Base-by-base conservation (phyloP, 148 eudicot species). In the Simmondsia chinensis region DNA sequence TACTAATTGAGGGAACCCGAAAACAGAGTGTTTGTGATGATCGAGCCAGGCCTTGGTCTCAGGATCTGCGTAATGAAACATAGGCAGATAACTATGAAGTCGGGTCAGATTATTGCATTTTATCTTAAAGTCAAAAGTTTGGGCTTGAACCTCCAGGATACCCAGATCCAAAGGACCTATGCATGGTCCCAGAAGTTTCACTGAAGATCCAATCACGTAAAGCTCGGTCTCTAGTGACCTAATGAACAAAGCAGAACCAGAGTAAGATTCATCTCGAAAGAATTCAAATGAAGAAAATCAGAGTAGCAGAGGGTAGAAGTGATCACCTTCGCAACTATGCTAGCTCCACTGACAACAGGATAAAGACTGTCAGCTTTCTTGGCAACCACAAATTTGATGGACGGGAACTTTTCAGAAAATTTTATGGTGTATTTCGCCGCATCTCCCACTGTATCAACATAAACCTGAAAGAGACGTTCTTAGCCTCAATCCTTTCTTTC, bases 301-400 rank as follows among this genome's bases (percentile, higher is more conserved):
- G n/a, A n/a, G n/a, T n/a, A n/a, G n/a, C n/a, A n/a, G 47, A 32
- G 26, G 39, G 16, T 30, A 36, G 12, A 43, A 9, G 18, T 19
- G 22, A 33, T 52, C 43, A 84, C 95, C 94, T 91, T 91, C 12
- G 99, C 99, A 29, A 74, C 99, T 26, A 91, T 91, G 66, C 99
- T 91, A 36, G 99, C 99, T 62, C 99, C 99, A 72, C 99, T 91
- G 19, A 91, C 99, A 54, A 91, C 99, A 19, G 99, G 99, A 64
- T 85, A 91, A 19, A 91, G 89, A 64, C 99, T 91, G 63, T 91
- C 99, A 23, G 99, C 99, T 72, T 85, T 91, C 74, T 91, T 91
- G 29, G 99, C 88, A 48, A 85, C 99, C 54, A 91, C 94, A 74
- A 91, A 91, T 60, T 85, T 85, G 54, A 91, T 75, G 50, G 71